Base-by-base conservation (phyloP, 2,329 filamentous ascomycete genomes). In the Fulvia fulva region DNA sequence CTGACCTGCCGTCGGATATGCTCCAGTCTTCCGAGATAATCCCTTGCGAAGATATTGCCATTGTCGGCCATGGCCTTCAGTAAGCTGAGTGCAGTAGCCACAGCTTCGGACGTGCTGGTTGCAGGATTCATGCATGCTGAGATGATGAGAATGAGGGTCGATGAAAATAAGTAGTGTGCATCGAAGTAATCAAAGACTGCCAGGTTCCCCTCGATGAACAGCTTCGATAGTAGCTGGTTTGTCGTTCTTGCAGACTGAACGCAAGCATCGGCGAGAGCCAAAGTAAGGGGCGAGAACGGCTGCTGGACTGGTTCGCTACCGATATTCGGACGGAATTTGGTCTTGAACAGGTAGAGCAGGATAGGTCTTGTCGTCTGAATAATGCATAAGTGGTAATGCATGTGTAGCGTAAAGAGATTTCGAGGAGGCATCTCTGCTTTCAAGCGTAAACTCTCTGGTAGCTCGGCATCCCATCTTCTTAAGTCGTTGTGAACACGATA, bases 151-250 rank as follows among this genome's bases (percentile, higher is more conserved):
- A 80, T 73, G 0, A 75, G 76, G 1, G 76, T 73, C 0, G 77
- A 73, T 0, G 79, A 78, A 63, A 81, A 81, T 23, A 81, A 73
- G 44, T 79, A 80, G 43, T 79, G 77, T 0, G 76, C 74, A 63
- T 77, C 74, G 46, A 76, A 77, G 63, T 78, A 81, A 58, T 79
- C 78, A 43, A 80, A 79, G 0, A 75, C 79, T 0, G 74, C 70
- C 52, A 80, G 78, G 0, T 76, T 74, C 0, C 79, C 79, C 28
- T 78, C 74, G 3, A 80, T 74, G 76, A 78, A 81, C 19, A 73
- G 72, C 5, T 78, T 74, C 1, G 73, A 76, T 0, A 81, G 67
- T 0, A 81, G 68, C 0, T 73, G 72, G 41, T 73, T 74, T 0
- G 77, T 79, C 30, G 80, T 75, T 0, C 75, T 70, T 0, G 79